Evolutionary conservation across 371 early-diverging fungal genomes (phyloP), one percentile per base, ranked within the genome.

Genomic region (Basidiobolus meristosporus): DNA sequence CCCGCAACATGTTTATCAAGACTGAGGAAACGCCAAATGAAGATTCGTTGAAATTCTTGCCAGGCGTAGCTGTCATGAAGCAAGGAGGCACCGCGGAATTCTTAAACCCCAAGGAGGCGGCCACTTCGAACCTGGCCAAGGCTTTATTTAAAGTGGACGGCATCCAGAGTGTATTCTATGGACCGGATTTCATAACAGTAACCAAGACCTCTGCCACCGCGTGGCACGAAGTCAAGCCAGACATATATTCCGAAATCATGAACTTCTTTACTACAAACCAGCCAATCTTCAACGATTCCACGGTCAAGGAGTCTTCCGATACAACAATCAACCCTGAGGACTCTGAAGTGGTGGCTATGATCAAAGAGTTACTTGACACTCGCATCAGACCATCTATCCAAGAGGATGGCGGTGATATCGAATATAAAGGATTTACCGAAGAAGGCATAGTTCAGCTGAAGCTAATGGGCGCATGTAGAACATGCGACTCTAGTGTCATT

Each of bases 361-460:
- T 97, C 50, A 97, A 95, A 57, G 95, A 93, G 55, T 52, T 97
- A 40, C 62, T 97, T 33, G 96, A 95, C 36, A 85, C 91, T 2
- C 68, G 95, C 21, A 88, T 97, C 40, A 68, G 98, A 12, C 98
- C 98, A 7, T 78, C 93, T 2, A 91, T 97, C 43, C 86, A 85
- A 62, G 91, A 93, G 44, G 98, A 97, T 53, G 98, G 98, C 41
- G 98, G 98, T 2, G 98, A 97, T 67, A 75, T 97, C 45, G 92
- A 93, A 53, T 97, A 80, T 53, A 64, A 76, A 31, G 83, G 82
- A 34, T 96, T 93, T 54, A n/a, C n/a, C n/a, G 77, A 72, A 31
- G 52, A 79, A 9, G 93, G 95, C 7, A 65, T 87, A 16, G 93
- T 97, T 23, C 76, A 75, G 54, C 62, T 97, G 40, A 80, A 82